These are phyloP conservation scores for Aureobasidium sp. DNA, from an alignment of 2,329 filamentous ascomycete genomes.

Conservation along the genomic window DNA sequence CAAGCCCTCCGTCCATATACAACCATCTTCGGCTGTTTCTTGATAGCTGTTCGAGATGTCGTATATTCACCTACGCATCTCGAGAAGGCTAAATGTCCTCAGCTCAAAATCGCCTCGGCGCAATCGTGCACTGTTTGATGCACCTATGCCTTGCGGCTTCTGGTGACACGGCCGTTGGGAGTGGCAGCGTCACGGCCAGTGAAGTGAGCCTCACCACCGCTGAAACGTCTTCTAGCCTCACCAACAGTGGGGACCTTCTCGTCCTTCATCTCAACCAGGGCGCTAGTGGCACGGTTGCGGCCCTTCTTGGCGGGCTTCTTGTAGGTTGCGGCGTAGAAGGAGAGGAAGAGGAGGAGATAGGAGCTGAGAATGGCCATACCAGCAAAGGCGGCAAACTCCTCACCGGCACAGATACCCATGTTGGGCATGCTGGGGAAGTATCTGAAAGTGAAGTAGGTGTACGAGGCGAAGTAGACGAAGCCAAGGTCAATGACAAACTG, in stretches of 20 bases:
- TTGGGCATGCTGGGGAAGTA: slow-evolving; percentile 86
- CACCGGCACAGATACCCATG: slow-evolving; percentile 78
- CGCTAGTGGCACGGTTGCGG: slow-evolving; percentile 72
- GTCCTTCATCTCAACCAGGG: slow-evolving; percentile 75
- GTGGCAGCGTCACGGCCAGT: slow-evolving; percentile 32
- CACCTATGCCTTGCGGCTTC: slow-evolving; percentile 62
- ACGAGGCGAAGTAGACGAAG: slow-evolving; percentile 98
- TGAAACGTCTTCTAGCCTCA: slow-evolving; percentile 46
- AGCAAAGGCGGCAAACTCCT: slow-evolving; percentile 92
- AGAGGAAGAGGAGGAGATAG: slow-evolving; percentile 97
- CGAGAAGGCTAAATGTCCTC: not conserved
- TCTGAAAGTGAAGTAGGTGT: slow-evolving; percentile 90
- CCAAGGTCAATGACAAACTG: slow-evolving; percentile 97
- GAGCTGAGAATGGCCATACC: slow-evolving; percentile 89
- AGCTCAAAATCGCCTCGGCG: not conserved
- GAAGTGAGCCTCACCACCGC: slow-evolving; percentile 33
- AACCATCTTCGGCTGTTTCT: not conserved
- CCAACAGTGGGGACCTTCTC: slow-evolving; percentile 54
- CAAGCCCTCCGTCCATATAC: not conserved
- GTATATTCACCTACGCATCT: slow-evolving; percentile 9
- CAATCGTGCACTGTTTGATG: not conserved
- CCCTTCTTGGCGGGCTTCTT: slow-evolving; percentile 73
- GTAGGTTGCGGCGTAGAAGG: slow-evolving; percentile 97
- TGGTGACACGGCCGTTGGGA: slow-evolving; percentile 54
- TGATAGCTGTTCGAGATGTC: not conserved